Base-by-base conservation (phyloP, 177 flowering plant genomes). In the Telopea speciosissima region DNA sequence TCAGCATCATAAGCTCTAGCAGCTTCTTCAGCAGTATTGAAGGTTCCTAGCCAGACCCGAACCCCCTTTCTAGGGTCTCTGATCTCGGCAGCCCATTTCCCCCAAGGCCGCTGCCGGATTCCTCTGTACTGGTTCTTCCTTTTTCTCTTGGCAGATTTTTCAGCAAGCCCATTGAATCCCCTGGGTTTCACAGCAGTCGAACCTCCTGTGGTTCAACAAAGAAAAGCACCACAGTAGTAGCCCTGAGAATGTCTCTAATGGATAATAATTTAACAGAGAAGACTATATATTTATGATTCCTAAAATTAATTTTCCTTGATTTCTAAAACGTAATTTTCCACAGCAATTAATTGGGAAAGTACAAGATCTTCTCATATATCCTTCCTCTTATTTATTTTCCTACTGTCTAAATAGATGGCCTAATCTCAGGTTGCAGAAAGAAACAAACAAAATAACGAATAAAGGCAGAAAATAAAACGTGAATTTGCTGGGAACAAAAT, bases 51-150 rank as follows among this genome's bases (percentile, higher is more conserved):
- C 98, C 99, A 96, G 54, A 91, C 99, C 7, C 99, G 83, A 19
- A 93, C 95, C 0, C 98, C 99, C 74, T 96, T 96, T 60, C 88
- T 83, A 3, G 99, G 99, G 72, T 96, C 98, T 72, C 99, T 90
- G 70, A 96, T 96, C 85, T 96, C 99, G 68, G 99, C 99, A 36
- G 99, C 99, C 99, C 99, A 96, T 82, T 96, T 96, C 5, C 99
- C 99, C 99, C 99, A 95, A 24, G 99, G 99, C 11, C 98, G 96
- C 76, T 91, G 98, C 19, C 99, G 81, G 66, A 96, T 96, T 49
- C 99, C 99, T 66, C 99, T 76, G 42, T 84, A 96, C 74, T 90
- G 95, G 75, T 96, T 93, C 88, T 96, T 91, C 79, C 98, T 89
- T 87, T 93, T 93, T 70, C 95, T 84, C 77, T 88, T 91, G 1